These are phyloP conservation scores for Solanum arcanum DNA, from an alignment of 257 asterid species.

Conservation along the genomic window DNA sequence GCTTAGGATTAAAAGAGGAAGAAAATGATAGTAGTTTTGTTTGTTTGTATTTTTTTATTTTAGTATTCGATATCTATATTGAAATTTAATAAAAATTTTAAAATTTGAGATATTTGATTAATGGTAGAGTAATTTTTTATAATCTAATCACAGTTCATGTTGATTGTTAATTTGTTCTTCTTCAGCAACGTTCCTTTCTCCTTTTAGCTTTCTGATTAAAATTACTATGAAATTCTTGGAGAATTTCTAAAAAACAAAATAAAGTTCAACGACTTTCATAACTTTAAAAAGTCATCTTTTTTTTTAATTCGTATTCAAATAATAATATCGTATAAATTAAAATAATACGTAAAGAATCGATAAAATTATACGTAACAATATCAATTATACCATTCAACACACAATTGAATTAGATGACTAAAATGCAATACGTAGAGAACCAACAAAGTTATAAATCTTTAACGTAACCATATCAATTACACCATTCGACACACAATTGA, in stretches of 20 bases:
- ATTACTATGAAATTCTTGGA: not conserved
- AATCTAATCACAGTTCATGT: not conserved
- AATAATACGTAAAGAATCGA: not conserved
- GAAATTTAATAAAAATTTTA: accelerated
- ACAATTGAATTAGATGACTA: not conserved
- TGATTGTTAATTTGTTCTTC: not conserved
- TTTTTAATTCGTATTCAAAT: too few relatives aligned
- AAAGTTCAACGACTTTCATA: too few relatives aligned
- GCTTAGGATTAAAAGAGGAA: not conserved
- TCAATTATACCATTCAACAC: not conserved
- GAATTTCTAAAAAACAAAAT: too few relatives aligned
- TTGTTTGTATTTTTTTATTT: too few relatives aligned
- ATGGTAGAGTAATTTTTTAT: too few relatives aligned
- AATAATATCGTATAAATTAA: not conserved
- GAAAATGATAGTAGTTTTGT: not conserved
- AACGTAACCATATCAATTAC: not conserved
- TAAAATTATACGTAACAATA: not conserved
- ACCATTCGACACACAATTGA: not conserved
- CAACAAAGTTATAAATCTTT: not conserved
- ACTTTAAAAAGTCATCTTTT: too few relatives aligned
- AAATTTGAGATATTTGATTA: too few relatives aligned
- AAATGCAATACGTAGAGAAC: not conserved
- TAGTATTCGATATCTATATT: too few relatives aligned
- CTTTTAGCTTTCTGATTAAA: not conserved
- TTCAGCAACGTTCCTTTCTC: not conserved